These are phyloP conservation scores for Rutstroemia sydowiana DNA, from an alignment of 2,329 filamentous ascomycete species.

Conservation along the genomic window DNA sequence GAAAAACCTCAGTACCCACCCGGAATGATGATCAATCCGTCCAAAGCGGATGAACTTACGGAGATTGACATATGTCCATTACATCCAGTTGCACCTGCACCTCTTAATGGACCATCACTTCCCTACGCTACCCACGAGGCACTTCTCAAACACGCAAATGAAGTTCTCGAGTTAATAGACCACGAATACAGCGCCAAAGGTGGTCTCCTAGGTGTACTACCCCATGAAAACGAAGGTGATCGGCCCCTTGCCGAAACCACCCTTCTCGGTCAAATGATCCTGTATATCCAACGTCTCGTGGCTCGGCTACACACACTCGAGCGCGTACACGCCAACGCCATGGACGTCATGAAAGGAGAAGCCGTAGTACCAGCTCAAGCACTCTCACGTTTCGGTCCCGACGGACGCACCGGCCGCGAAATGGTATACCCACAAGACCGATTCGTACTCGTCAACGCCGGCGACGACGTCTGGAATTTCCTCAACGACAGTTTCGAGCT, in stretches of 20 bases:
- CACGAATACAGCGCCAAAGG: slow-evolving; percentile 50
- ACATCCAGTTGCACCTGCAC: slow-evolving; percentile 8
- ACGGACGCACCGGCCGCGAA: slow-evolving; percentile 40
- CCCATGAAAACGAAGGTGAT: slow-evolving; percentile 34
- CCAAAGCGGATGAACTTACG: not conserved
- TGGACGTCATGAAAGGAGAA: slow-evolving; percentile 44
- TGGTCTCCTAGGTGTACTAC: slow-evolving; percentile 48
- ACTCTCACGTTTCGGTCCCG: slow-evolving; percentile 44
- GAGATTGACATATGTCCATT: slow-evolving; percentile 24
- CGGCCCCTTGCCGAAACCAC: slow-evolving; percentile 40
- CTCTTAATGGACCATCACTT: slow-evolving; percentile 12
- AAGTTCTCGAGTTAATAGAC: slow-evolving; percentile 52
- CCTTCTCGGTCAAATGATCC: slow-evolving; percentile 50
- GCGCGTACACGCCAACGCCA: slow-evolving; percentile 41
- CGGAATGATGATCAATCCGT: slow-evolving; percentile 5
- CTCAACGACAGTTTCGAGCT: slow-evolving; percentile 40
- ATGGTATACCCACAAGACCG: slow-evolving; percentile 48
- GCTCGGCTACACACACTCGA: slow-evolving; percentile 51
- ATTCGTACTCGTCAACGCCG: slow-evolving; percentile 48
- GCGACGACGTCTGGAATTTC: slow-evolving; percentile 42
- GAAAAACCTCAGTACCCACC: slow-evolving; percentile 2
- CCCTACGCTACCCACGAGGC: slow-evolving; percentile 27
- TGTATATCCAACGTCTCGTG: slow-evolving; percentile 46
- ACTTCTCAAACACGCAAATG: slow-evolving; percentile 50
- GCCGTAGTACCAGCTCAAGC: slow-evolving; percentile 44